Conservation (phyloP, 495 filamentous ascomycete species). For the Xylaria acuta region DNA sequence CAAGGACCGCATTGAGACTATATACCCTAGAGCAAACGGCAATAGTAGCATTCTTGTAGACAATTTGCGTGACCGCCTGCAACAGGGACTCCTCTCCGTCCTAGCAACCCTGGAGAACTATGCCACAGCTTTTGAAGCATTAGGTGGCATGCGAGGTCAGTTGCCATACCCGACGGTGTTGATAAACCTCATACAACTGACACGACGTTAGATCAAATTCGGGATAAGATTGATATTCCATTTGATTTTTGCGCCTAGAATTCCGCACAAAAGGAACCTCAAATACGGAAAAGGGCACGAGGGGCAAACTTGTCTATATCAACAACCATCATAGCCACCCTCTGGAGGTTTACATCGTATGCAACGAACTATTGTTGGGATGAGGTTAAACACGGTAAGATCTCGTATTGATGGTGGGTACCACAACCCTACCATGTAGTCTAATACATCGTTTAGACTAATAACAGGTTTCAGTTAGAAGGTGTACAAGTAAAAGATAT, state of each 20-base stretch:
- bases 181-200: constrained; percentile 19
- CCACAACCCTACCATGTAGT: neutral
- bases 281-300: neutral
- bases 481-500: neutral
- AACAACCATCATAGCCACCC: neutral
- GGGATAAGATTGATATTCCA: constrained; percentile 40
- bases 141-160: constrained; percentile 68
- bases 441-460: neutral
- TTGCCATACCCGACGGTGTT: neutral
- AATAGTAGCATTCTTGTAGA: constrained; percentile 47
- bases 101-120: constrained; percentile 62
- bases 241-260: constrained; percentile 15
- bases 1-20: constrained; percentile 56
- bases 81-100: constrained; percentile 59
- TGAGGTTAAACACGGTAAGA: neutral
- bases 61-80: constrained; percentile 57
- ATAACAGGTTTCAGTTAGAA: neutral
- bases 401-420: neutral
- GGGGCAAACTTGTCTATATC: neutral
- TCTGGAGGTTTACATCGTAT: neutral
- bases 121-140: constrained; percentile 63
- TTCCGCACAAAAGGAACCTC: neutral
- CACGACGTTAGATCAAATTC: constrained; percentile 36
- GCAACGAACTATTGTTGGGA: neutral
- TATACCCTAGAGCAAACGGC: constrained; percentile 45